phyloP scores from a whole-genome alignment of 2,329 filamentous ascomycete species.

The Fusarium anguioides region DNA sequence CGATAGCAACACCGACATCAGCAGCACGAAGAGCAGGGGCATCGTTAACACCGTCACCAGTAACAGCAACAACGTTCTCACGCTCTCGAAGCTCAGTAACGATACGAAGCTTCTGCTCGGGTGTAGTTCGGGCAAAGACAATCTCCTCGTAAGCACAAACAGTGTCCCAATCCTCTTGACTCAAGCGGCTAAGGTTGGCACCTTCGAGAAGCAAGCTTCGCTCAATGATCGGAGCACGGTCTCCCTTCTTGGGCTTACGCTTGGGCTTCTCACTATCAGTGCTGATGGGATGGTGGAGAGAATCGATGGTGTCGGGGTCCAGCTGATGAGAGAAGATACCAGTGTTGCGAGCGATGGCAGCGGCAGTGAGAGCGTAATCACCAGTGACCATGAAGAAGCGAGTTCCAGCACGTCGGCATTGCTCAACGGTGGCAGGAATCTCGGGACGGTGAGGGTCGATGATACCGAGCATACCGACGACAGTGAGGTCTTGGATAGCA shows the following conservation, averaged over 20 bases:
- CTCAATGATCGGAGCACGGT: conserved; percentile 11
- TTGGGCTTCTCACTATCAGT: conserved; percentile 24
- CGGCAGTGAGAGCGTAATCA: conserved; percentile 66
- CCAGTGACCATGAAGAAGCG: conserved; percentile 62
- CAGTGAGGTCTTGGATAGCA: conserved; percentile 56
- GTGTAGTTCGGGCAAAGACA: conserved; percentile 75
- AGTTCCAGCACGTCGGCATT: conserved; percentile 58
- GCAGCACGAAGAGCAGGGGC: conserved; percentile 73
- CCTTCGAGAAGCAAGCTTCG: conserved; percentile 60
- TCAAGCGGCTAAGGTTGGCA: conserved; percentile 66
- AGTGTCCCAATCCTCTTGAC: conserved; percentile 58
- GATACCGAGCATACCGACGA: conserved; percentile 65
- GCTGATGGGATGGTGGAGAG: conserved; percentile 21
- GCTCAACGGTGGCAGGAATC: conserved; percentile 53
- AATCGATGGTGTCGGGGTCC: conserved; percentile 53
- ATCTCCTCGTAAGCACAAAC: conserved; percentile 66
- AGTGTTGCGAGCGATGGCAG: conserved; percentile 73
- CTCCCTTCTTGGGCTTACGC: conserved; percentile 19
- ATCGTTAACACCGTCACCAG: conserved; percentile 78
- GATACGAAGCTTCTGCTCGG: conserved; percentile 77
- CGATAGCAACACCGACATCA: conserved; percentile 76
- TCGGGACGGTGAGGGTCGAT: conserved; percentile 60
- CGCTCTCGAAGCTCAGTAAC: conserved; percentile 72
- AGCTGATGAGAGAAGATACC: conserved; percentile 68
- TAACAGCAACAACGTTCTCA: conserved; percentile 74